Percentiles rank a stretch among this genome's conserved stretches.
Evolutionary conservation across 192 early-diverging fungal genomes (phyloP).

Genomic region (Tieghemiomyces parasiticus): DNA sequence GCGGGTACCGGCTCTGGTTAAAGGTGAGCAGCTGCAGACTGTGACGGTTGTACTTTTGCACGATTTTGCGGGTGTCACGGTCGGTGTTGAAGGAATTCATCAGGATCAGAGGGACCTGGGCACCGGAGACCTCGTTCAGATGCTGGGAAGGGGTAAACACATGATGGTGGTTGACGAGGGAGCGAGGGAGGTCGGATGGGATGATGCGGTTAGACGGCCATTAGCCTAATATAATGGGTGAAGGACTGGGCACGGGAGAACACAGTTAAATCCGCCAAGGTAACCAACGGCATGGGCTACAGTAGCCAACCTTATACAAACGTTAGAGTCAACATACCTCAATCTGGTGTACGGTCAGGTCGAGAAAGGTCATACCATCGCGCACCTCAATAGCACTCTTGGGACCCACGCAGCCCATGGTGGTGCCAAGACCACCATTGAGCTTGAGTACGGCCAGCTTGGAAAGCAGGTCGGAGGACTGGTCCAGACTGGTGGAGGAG

Average conservation of each 20-base stretch:
- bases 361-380: conserved; percentile 96
- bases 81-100: conserved; percentile 99
- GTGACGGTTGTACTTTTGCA: conserved; percentile 94
- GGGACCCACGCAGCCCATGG: conserved; percentile 98
- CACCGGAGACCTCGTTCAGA: conserved; percentile 75
- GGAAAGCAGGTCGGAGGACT: conserved; percentile 42
- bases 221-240: no score
- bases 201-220: no score
- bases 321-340: no score
- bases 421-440: conserved; percentile 97
- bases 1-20: conserved; percentile 91
- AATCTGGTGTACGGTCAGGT: conserved; percentile 96
- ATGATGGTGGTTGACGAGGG: no score
- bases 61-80: conserved; percentile 89
- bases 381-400: conserved; percentile 98
- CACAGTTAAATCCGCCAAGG: no score
- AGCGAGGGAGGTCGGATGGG: no score
- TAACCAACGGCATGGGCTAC: no score
- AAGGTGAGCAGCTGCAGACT: conserved; percentile 90
- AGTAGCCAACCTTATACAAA: no score
- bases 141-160: conserved; percentile 33
- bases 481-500: conserved; percentile 20
- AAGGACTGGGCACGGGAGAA: no score
- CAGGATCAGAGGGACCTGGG: conserved; percentile 89
- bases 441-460: conserved; percentile 98